Conservation (phyloP, 495 filamentous ascomycete species). For the Penicilliopsis zonata region DNA sequence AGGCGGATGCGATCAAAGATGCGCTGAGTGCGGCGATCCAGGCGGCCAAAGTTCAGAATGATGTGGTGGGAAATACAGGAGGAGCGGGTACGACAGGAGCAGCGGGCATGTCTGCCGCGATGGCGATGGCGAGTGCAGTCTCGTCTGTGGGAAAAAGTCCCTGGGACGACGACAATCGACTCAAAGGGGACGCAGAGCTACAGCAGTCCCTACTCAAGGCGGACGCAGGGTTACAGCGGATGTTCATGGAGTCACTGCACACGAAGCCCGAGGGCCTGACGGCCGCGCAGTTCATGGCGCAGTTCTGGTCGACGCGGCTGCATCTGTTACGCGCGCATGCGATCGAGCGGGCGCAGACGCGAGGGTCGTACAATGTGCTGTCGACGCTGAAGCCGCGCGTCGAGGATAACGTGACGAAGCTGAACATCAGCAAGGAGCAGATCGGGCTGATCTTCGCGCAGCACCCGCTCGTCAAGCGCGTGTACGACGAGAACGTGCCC, state of each 20-base stretch:
- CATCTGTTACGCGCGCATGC: constrained; percentile 81
- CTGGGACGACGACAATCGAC: constrained; percentile 64
- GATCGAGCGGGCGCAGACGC: constrained; percentile 72
- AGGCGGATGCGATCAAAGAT: constrained; percentile 77
- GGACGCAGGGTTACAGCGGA: constrained; percentile 57
- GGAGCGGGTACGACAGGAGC: constrained; percentile 17
- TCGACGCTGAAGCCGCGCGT: constrained; percentile 75
- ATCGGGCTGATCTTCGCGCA: constrained; percentile 86
- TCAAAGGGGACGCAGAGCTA: constrained; percentile 62
- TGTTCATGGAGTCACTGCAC: constrained; percentile 66
- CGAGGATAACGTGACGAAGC: constrained; percentile 61
- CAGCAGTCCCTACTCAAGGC: constrained; percentile 78
- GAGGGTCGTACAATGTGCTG: constrained; percentile 84
- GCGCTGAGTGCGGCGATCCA: constrained; percentile 66
- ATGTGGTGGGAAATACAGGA: constrained; percentile 5
- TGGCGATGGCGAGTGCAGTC: constrained; percentile 48
- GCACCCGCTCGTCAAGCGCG: constrained; percentile 79
- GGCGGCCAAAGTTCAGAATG: constrained; percentile 40
- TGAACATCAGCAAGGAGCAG: constrained; percentile 85
- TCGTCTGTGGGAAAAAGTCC: constrained; percentile 32
- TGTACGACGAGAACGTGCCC: constrained; percentile 90
- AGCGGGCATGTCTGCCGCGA: constrained; percentile 38
- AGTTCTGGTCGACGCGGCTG: constrained; percentile 86
- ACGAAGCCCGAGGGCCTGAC: constrained; percentile 74
- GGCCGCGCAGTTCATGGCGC: constrained; percentile 62